Conservation (phyloP, 2,329 filamentous ascomycete species). For the Lecanicillium sp. region DNA sequence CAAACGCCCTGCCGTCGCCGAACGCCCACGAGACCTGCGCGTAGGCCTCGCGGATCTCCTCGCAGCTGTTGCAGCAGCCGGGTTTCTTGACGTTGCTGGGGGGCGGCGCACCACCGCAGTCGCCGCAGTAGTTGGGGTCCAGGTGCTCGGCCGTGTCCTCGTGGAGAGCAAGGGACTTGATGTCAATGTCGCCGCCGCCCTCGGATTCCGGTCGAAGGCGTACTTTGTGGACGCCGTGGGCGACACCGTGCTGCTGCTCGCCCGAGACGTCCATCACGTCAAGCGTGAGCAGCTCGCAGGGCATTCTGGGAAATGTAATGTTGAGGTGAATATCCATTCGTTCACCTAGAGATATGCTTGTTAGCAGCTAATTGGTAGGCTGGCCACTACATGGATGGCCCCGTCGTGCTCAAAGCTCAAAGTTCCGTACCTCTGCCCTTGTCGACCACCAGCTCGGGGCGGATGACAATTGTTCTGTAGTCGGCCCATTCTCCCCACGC, state of each 20-base stretch:
- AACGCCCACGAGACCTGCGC: conserved; percentile 88
- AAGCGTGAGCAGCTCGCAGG: conserved; percentile 90
- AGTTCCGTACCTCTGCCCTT: conserved; percentile 88
- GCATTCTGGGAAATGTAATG: conserved; percentile 87
- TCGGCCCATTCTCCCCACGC: conserved; percentile 95
- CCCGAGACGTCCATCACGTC: conserved; percentile 99
- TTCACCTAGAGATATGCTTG: conserved; percentile 54
- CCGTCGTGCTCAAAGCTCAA: conserved; percentile 4
- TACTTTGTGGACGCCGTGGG: conserved; percentile 88
- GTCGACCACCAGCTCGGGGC: conserved; percentile 91
- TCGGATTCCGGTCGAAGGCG: conserved; percentile 65
- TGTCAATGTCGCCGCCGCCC: conserved; percentile 69
- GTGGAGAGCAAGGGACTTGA: conserved; percentile 56
- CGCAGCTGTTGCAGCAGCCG: conserved; percentile 96
- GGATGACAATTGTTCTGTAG: conserved; percentile 77
- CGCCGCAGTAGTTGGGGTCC: conserved; percentile 85
- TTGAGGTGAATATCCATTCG: conserved; percentile 99
- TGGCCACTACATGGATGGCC: not conserved
- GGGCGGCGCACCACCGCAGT: conserved; percentile 78
- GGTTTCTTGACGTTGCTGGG: conserved; percentile 65
- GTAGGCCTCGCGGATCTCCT: conserved; percentile 94
- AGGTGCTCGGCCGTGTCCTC: conserved; percentile 69
- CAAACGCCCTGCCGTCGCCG: conserved; percentile 81
- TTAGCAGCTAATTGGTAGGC: conserved; percentile 17
- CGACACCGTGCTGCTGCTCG: conserved; percentile 89